Evolutionary conservation across 345 rosid genomes (phyloP).

Genomic region (Arabis alpina): DNA sequence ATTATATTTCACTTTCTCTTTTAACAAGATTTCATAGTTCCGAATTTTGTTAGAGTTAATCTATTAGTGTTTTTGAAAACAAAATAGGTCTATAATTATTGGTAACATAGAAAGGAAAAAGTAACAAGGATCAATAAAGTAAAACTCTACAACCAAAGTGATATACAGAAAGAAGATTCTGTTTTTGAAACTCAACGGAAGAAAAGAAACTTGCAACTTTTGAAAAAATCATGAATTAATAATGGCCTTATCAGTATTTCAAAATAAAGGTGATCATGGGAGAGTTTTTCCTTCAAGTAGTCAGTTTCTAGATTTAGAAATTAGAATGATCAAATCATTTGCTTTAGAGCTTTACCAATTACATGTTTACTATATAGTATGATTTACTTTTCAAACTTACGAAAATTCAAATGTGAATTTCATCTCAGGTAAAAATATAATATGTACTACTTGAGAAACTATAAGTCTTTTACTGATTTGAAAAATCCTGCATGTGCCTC

Average conservation of each 20-base stretch:
- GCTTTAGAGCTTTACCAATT: neutral
- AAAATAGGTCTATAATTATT: neutral
- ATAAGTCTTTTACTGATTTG: no score
- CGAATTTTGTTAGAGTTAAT: neutral
- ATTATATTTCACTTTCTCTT: neutral
- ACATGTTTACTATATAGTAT: neutral
- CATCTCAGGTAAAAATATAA: no score
- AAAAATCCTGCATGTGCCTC: no score
- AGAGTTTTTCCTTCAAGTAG: neutral
- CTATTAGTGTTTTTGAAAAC: neutral
- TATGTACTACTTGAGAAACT: no score
- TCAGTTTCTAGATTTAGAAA: neutral
- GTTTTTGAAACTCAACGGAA: constrained; percentile 17
- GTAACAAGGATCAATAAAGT: constrained; percentile 20
- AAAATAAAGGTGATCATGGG: constrained; percentile 41
- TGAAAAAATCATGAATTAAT: constrained; percentile 23
- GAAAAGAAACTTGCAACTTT: constrained; percentile 25
- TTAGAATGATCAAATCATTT: constrained; percentile 1
- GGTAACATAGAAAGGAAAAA: constrained; percentile 25
- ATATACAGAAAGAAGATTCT: constrained; percentile 18
- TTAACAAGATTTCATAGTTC: neutral
- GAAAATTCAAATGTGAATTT: constrained; percentile 10
- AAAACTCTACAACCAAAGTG: constrained; percentile 28
- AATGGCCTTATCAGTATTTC: constrained; percentile 37
- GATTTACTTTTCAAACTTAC: neutral